phyloP scores from a whole-genome alignment of 768 basidiomycete genomes.

The Fomitopsis pulvina region DNA sequence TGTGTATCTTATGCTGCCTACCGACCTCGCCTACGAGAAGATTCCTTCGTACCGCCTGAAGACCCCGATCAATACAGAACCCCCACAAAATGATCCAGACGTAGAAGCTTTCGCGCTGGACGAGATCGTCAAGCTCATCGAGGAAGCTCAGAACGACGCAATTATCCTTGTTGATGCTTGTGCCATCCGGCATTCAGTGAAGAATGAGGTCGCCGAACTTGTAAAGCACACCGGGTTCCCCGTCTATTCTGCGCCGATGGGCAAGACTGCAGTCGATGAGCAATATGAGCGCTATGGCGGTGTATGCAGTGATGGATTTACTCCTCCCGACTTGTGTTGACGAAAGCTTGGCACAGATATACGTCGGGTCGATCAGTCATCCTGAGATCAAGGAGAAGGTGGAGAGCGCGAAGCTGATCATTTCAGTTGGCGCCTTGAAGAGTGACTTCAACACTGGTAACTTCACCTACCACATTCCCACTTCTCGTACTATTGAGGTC shows the following conservation, averaged over 20 bases:
- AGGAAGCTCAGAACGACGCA: slow-evolving; percentile 54
- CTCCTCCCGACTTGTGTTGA: neutral
- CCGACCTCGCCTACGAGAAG: slow-evolving; percentile 66
- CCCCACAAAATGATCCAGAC: slow-evolving; percentile 47
- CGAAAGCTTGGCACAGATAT: slow-evolving; percentile 42
- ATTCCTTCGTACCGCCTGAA: slow-evolving; percentile 60
- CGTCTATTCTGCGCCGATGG: slow-evolving; percentile 75
- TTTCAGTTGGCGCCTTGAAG: slow-evolving; percentile 65
- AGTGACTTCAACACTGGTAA: slow-evolving; percentile 88
- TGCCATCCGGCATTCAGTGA: slow-evolving; percentile 63
- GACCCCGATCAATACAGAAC: slow-evolving; percentile 44
- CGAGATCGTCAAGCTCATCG: slow-evolving; percentile 60
- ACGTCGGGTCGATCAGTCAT: slow-evolving; percentile 64
- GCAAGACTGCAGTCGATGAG: slow-evolving; percentile 73
- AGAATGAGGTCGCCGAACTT: slow-evolving; percentile 56
- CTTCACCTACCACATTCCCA: slow-evolving; percentile 70
- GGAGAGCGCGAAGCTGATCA: slow-evolving; percentile 66
- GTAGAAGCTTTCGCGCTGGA: slow-evolving; percentile 67
- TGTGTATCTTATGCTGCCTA: slow-evolving; percentile 83
- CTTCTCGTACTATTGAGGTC: slow-evolving; percentile 57
- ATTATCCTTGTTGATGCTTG: slow-evolving; percentile 82
- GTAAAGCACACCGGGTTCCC: slow-evolving; percentile 60
- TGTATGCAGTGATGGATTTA: slow-evolving; percentile 34
- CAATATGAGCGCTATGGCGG: slow-evolving; percentile 71
- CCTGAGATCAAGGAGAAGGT: slow-evolving; percentile 64